Base-by-base conservation (phyloP, 768 basidiomycete species). In the Porpolomopsis calyptriformis region DNA sequence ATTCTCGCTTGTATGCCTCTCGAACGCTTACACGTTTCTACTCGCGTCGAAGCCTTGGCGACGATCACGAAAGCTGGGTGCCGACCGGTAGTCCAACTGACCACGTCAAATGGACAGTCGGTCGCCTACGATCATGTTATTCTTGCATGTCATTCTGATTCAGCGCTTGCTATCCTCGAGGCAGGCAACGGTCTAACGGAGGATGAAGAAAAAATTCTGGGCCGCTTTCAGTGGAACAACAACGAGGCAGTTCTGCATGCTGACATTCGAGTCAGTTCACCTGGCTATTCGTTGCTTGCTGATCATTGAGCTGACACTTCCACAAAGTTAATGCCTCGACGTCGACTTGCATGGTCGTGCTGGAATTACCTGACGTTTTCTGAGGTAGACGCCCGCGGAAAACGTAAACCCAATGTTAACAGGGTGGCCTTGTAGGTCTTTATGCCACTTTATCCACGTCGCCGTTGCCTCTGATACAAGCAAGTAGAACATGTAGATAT, bases 311-410 rank as follows among this genome's bases (percentile, higher is more conserved):
- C n/a, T n/a, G n/a, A n/a, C n/a, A n/a, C n/a, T n/a, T n/a, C n/a
- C n/a, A n/a, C n/a, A n/a, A 38, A 85, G 81, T 57, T 87, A 11
- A 85, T 87, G 82, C 86, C 84, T 0, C 66, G 64, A 46, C 65
- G 66, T 40, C 64, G 72, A 16, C 51, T 64, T 9, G 82, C 81
- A 0, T 87, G 84, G 80, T 80, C 82, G 0, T 80, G 80, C 52
- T 87, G 84, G 84, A 88, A 86, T 58, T 86, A 83, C 57, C 60
- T 85, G n/a, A 78, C 81, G 1, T 65, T 60, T 27, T 76, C 73
- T 14, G 55, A 60, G 14, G 45, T 62, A 16, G 64, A 69, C 48
- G 48, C 45, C 5, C 54, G 63, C 4, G 70, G 72, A 2, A 46
- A 52, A 12, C 48, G 59, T 49, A 65, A 70, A 45, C 62, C 71